Percentiles rank a stretch among this genome's conserved stretches.
Evolutionary conservation across 1,284 basidiomycete genomes (phyloP).

Genomic region (Schizopora paradoxa): DNA sequence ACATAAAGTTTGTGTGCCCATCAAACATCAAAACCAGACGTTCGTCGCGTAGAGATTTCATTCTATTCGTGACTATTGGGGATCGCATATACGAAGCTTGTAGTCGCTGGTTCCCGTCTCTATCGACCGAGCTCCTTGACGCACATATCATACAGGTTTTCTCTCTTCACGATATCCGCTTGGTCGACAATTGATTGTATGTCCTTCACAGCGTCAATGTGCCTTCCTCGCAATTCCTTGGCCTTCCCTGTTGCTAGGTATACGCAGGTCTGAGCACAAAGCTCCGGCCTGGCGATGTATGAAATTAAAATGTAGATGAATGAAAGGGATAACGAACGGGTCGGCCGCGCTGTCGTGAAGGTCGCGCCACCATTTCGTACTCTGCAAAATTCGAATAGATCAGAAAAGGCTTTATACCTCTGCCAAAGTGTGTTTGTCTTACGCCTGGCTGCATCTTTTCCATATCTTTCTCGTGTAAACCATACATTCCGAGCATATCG

Average conservation of each 20-base stretch:
- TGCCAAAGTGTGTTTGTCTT: background rate
- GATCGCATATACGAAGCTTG: too few relatives aligned
- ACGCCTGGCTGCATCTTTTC: constrained; percentile 5
- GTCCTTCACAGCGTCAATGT: constrained; percentile 3
- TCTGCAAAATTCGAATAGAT: background rate
- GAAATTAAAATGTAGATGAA: background rate
- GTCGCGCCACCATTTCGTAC: background rate
- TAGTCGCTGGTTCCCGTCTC: too few relatives aligned
- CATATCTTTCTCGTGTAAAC: too few relatives aligned
- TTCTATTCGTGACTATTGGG: too few relatives aligned
- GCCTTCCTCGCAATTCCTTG: background rate
- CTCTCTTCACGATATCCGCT: background rate
- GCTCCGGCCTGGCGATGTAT: constrained; percentile 4
- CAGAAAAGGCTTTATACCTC: background rate
- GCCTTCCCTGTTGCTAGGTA: constrained; percentile 9
- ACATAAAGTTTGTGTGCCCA: too few relatives aligned
- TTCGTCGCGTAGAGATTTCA: too few relatives aligned
- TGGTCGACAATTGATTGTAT: constrained; percentile 1
- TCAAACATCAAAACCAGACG: too few relatives aligned
- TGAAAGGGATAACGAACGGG: background rate
- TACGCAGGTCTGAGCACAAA: constrained; percentile 9
- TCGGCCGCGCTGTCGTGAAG: background rate
- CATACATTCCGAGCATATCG: background rate
- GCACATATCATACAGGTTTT: constrained; percentile 3
- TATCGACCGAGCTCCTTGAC: background rate